Percentiles rank a stretch among this genome's conserved stretches.
phyloP scores from a whole-genome alignment of 306 rosid species.

The Erythrophleum fordii region DNA sequence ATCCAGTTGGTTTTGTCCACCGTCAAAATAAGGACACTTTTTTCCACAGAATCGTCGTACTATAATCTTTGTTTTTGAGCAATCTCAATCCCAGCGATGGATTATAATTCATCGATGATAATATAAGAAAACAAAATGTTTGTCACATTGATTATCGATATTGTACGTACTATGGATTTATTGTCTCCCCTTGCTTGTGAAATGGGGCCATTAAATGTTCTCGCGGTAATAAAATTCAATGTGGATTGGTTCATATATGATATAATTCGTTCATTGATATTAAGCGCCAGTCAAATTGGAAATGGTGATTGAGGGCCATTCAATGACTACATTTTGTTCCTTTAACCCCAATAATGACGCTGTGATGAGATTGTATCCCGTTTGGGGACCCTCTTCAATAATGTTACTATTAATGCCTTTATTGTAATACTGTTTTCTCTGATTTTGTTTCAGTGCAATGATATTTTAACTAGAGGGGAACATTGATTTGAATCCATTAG shows the following conservation, averaged over 20 bases:
- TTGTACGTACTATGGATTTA: conserved; percentile 33
- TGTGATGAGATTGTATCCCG: conserved; percentile 23
- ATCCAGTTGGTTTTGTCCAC: conserved; percentile 51
- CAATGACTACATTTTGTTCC: too few relatives aligned
- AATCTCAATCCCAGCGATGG: neutral
- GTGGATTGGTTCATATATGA: too few relatives aligned
- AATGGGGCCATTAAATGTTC: conserved; percentile 37
- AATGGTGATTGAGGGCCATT: too few relatives aligned
- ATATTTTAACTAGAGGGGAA: neutral
- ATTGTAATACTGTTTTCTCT: neutral
- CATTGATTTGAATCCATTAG: neutral
- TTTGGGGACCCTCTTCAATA: conserved; percentile 50
- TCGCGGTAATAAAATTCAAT: conserved; percentile 45
- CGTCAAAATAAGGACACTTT: conserved; percentile 37
- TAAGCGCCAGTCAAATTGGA: conserved; percentile 24
- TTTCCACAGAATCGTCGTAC: conserved; percentile 17
- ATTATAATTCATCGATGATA: conserved; percentile 17
- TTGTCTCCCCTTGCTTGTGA: conserved; percentile 24
- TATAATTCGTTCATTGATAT: too few relatives aligned
- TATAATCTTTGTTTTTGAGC: conserved; percentile 15
- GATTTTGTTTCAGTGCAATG: neutral
- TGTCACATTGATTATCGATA: conserved; percentile 18
- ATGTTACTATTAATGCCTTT: conserved; percentile 20
- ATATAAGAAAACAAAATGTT: conserved; percentile 11
- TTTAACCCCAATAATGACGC: conserved; percentile 31